Evolutionary conservation across 2,329 filamentous ascomycete species (phyloP), one percentile per base, ranked within the genome.

Genomic region (Exophiala phaeomuriformis): DNA sequence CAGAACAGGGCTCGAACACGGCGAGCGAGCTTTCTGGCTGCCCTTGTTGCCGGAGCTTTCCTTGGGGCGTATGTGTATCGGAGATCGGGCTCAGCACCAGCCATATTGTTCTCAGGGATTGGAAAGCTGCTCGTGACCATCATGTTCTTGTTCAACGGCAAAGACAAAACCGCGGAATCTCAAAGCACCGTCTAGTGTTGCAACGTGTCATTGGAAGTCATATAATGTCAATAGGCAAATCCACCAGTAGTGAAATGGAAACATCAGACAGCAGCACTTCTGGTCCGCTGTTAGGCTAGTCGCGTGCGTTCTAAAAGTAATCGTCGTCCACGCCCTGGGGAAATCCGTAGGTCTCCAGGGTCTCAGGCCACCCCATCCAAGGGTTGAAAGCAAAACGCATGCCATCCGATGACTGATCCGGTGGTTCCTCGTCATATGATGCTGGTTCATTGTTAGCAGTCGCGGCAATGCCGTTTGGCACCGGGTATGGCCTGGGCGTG

Each of bases 1-100:
- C 61, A 69, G 9, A 83, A 83, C 61, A 68, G 75, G 10, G 68
- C 74, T 2, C 67, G 79, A 10, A 79, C 76, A 35, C 68, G 79
- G 3, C 67, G 79, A 2, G 64, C 75, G 3, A 66, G 71, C 36
- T 83, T 83, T 56, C 65, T 83, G 41, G 12, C 70, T 0, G 64
- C 72, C 2, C 64, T 83, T 32, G 65, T 76, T 2, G 64, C 70
- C 1, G 79, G 80, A 0, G 72, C 73, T 5, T 70, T 83, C 30
- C 65, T 73, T 0, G 80, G 80, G 0, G 79, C 79, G 9, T 47
- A 45, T 3, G 50, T 55, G 8, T 60, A 60, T 50, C 56, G 53
- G n/a, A 43, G 29, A 5, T 19, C 49, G 4, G 57, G 55, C 7
- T 47, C 49, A 3, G 51, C 55, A 5, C 33, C 46, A 1, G 54